These are phyloP conservation scores for Acmispon strigosus DNA, from an alignment of 306 rosid genomes.

Conservation along the genomic window DNA sequence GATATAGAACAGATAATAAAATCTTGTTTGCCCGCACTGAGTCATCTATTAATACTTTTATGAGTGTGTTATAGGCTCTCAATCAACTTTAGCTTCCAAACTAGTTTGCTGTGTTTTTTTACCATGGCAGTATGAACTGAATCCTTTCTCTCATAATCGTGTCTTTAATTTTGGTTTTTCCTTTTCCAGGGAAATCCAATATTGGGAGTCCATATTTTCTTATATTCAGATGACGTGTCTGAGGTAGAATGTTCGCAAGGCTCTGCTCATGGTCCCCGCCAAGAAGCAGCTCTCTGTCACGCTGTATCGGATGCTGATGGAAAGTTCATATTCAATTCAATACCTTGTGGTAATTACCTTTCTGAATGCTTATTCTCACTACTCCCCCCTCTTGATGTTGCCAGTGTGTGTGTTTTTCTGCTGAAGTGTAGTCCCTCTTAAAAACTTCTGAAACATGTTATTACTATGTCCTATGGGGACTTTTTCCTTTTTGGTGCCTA, in stretches of 20 bases:
- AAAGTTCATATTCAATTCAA: constrained; percentile 62
- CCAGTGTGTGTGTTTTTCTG: neutral
- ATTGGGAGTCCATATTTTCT: constrained; percentile 82
- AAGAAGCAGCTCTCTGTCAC: constrained; percentile 68
- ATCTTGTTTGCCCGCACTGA: constrained; percentile 18
- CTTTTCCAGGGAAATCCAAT: constrained; percentile 84
- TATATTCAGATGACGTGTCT: constrained; percentile 75
- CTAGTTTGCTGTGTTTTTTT: neutral
- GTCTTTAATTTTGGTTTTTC: constrained; percentile 12
- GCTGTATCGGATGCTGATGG: constrained; percentile 88
- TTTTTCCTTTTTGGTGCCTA: constrained; percentile 14
- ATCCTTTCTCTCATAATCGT: constrained; percentile 10
- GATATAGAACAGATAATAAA: constrained; percentile 1
- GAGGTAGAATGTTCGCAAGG: constrained; percentile 92
- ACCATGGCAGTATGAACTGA: neutral
- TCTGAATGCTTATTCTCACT: constrained; percentile 12
- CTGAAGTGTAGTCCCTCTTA: constrained; percentile 1
- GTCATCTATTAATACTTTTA: constrained; percentile 6
- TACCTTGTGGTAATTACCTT: constrained; percentile 81
- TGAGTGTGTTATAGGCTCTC: constrained; percentile 8
- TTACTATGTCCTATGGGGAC: neutral
- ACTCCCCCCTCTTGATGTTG: neutral
- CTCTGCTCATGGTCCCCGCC: constrained; percentile 54
- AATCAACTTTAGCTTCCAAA: constrained; percentile 4
- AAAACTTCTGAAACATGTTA: neutral